These are phyloP conservation scores for Scytalidium lignicola DNA, from an alignment of 2,329 filamentous ascomycete genomes.

Conservation along the genomic window DNA sequence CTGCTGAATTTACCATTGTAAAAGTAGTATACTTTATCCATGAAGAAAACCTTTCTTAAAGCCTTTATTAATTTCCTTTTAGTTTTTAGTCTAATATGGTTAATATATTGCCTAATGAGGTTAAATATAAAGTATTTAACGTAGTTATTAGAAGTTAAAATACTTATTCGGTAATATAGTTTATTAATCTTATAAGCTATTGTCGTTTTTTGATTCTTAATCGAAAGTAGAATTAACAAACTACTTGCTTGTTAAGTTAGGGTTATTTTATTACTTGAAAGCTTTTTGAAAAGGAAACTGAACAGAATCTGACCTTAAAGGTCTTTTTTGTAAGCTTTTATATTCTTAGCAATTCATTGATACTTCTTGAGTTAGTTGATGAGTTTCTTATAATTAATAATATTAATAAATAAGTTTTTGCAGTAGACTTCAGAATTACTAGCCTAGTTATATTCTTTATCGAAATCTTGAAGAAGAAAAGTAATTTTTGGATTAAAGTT, in stretches of 20 bases:
- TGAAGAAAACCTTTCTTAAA: slow-evolving; percentile 47
- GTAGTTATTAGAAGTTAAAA: slow-evolving; percentile 55
- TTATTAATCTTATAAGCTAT: slow-evolving; percentile 71
- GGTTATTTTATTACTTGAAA: slow-evolving; percentile 40
- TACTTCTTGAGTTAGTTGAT: slow-evolving; percentile 44
- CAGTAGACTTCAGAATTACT: slow-evolving; percentile 36
- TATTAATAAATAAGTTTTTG: slow-evolving; percentile 41
- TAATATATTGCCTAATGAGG: slow-evolving; percentile 62
- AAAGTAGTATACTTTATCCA: too few species aligned
- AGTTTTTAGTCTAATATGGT: slow-evolving; percentile 63
- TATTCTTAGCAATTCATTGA: slow-evolving; percentile 37
- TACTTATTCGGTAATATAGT: slow-evolving; percentile 69
- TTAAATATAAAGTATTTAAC: slow-evolving; percentile 64
- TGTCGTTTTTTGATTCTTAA: slow-evolving; percentile 64
- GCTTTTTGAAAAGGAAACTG: slow-evolving; percentile 54
- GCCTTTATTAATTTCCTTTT: slow-evolving; percentile 44
- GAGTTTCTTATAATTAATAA: slow-evolving; percentile 45
- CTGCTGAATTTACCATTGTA: slow-evolving; percentile 33
- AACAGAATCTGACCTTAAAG: slow-evolving; percentile 48
- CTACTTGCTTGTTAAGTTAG: too few species aligned
- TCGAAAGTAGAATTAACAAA: neutral
- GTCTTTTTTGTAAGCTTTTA: slow-evolving; percentile 41
- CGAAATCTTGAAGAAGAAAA: slow-evolving; percentile 39
- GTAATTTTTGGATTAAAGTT: too few species aligned
- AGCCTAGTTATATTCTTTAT: slow-evolving; percentile 44